Evolutionary conservation across 2,329 filamentous ascomycete species (phyloP), one percentile per base, ranked within the genome.

Genomic region (Sclerotinia spermophila): DNA sequence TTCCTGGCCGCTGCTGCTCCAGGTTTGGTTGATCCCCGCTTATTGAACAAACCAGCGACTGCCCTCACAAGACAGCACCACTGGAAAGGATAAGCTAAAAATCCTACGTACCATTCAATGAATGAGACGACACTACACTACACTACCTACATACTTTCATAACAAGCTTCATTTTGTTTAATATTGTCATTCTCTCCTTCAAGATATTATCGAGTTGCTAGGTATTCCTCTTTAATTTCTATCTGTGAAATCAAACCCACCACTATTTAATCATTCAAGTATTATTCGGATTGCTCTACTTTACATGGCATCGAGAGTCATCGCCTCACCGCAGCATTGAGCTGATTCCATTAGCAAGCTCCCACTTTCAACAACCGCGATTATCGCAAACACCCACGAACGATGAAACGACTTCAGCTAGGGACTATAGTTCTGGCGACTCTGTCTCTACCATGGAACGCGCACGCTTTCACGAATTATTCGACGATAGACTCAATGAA

Each of bases 401-500:
- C 66, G 67, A 79, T 79, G 77, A 75, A 75, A 69, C 73, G 62
- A 69, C 62, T 75, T 62, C 72, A 72, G 38, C 64, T 75, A 17
- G 72, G 72, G 62, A 68, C 73, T 38, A 74, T 71, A n/a, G 75
- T 74, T 69, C 72, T 78, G 51, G 76, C 72, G 65, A 72, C 76
- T 24, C 78, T 84, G 74, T 79, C 80, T 73, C 77, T 85, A 77
- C 81, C 82, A 71, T 80, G 79, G 71, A 75, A 82, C 24, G 80
- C 78, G 30, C 79, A 80, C 73, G 82, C 78, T 55, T 84, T 82
- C 77, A 80, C 75, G 73, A 91, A 89, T 79, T 89, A 87, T 76
- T 88, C 88, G 68, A 85, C 86, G 66, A 79, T 85, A 74, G 87
- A 88, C 75, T 88, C 86, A 82, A 83, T 87, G 79, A 87, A 84